Evolutionary conservation across 1,284 basidiomycete genomes (phyloP).

Genomic region (Tremellales sp.): DNA sequence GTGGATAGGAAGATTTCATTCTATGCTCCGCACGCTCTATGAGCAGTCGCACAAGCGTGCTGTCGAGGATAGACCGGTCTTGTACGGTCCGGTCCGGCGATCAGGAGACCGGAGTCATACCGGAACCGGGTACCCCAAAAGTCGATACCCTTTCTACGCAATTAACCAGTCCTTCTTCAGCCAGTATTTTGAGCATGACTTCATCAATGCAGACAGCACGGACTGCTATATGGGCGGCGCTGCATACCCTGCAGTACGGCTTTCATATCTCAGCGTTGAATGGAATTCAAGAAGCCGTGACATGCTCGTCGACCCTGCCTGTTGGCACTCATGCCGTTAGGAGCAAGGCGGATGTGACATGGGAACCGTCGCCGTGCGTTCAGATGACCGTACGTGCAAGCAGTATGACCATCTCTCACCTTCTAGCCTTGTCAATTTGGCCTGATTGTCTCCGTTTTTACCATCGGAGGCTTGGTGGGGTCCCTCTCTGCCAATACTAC

Average conservation of each 20-base stretch:
- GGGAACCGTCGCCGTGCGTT: slow-evolving; percentile 24
- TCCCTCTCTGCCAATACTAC: slow-evolving; percentile 25
- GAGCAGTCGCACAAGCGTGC: no score
- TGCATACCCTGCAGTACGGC: slow-evolving; percentile 40
- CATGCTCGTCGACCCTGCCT: slow-evolving; percentile 16
- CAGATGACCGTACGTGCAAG: slow-evolving; percentile 24
- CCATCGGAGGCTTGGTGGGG: slow-evolving; percentile 49
- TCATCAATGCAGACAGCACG: slow-evolving; percentile 20
- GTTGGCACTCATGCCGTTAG: background rate
- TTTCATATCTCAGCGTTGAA: slow-evolving; percentile 41
- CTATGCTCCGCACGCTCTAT: no score
- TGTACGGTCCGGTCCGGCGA: no score
- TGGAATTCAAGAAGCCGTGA: slow-evolving; percentile 35
- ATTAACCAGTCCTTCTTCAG: background rate
- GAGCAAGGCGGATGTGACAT: background rate
- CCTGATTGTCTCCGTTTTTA: slow-evolving; percentile 49
- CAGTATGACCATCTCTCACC: background rate
- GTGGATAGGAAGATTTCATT: no score
- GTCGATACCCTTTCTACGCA: background rate
- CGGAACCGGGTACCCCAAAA: no score
- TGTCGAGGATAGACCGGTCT: no score
- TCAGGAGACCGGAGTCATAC: no score
- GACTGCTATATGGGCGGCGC: slow-evolving; percentile 34
- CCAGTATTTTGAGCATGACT: slow-evolving; percentile 3
- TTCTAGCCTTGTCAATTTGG: slow-evolving; percentile 41